Conservation (phyloP, 208 protist genomes). For the Trypanosoma melophagium region DNA sequence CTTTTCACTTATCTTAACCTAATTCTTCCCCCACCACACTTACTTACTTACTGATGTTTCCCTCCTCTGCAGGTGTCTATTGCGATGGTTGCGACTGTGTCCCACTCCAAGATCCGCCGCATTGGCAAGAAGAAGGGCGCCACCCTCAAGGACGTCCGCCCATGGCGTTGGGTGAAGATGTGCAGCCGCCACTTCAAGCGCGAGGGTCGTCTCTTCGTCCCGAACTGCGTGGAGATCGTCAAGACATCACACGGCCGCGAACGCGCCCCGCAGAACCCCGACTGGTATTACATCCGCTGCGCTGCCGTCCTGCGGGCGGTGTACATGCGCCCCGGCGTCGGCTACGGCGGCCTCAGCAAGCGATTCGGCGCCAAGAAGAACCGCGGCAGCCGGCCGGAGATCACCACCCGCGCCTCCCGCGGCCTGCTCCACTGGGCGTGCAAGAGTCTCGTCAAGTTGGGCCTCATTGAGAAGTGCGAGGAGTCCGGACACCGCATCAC, state of each 20-base stretch:
- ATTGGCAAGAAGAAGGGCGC: conserved; percentile 90
- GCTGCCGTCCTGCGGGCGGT: conserved; percentile 96
- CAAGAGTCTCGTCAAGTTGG: conserved; percentile 93
- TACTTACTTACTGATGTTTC: background rate
- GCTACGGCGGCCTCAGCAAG: conserved; percentile 93
- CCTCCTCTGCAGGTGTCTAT: conserved; percentile 23
- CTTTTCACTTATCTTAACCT: background rate
- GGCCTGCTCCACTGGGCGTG: conserved; percentile 93
- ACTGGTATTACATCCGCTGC: conserved; percentile 98
- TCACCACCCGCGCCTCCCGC: conserved; percentile 81
- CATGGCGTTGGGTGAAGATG: conserved; percentile 95
- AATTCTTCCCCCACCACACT: background rate
- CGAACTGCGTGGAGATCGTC: conserved; percentile 96
- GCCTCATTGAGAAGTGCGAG: conserved; percentile 86
- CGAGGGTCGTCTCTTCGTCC: conserved; percentile 92
- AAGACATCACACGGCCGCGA: conserved; percentile 97
- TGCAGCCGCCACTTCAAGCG: conserved; percentile 96
- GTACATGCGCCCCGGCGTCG: conserved; percentile 94
- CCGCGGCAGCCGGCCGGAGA: conserved; percentile 84
- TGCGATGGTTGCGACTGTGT: conserved; percentile 42
- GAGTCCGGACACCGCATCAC: conserved; percentile 92
- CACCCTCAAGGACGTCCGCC: conserved; percentile 93
- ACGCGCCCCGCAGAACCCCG: conserved; percentile 95
- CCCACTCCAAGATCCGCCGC: conserved; percentile 79
- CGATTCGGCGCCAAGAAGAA: conserved; percentile 93